Percentiles rank a stretch among this genome's conserved stretches.
phyloP scores from a whole-genome alignment of 352 stramenopile genomes.

The Globisporangium iwayamae region DNA sequence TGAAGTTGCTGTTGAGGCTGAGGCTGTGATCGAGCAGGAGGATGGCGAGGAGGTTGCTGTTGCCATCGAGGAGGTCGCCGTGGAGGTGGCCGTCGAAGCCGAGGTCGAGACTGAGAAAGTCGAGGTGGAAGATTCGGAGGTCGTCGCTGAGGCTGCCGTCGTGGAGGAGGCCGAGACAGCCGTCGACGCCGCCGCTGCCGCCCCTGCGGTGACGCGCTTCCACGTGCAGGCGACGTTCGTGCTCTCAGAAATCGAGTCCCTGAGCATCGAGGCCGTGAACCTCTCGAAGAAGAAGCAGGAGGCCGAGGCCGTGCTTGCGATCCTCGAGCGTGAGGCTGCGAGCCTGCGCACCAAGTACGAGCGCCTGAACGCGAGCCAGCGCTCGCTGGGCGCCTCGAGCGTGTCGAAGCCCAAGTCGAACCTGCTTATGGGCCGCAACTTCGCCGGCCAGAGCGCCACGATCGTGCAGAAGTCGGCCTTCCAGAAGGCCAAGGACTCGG shows the following conservation, averaged over 20 bases:
- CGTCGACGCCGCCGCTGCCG: slow-evolving; percentile 2
- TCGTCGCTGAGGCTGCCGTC: slow-evolving; percentile 2
- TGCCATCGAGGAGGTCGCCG: slow-evolving; percentile 8
- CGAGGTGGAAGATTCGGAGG: slow-evolving; percentile 10
- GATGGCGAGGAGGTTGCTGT: slow-evolving; percentile 5
- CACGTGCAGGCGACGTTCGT: slow-evolving; percentile 67
- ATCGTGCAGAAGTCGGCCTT: slow-evolving; percentile 56
- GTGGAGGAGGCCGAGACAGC: slow-evolving; percentile 13
- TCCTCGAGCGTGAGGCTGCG: slow-evolving; percentile 70
- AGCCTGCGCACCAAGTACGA: slow-evolving; percentile 81
- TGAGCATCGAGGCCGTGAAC: slow-evolving; percentile 64
- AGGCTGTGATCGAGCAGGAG: neutral
- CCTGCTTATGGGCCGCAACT: slow-evolving; percentile 47
- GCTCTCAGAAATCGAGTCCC: slow-evolving; percentile 73
- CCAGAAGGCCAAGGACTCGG: slow-evolving; percentile 62
- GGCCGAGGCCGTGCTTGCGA: slow-evolving; percentile 50
- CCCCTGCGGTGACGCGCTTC: slow-evolving; percentile 38
- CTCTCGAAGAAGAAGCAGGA: slow-evolving; percentile 84
- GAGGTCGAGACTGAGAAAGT: slow-evolving; percentile 14
- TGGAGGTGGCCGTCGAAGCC: slow-evolving; percentile 15
- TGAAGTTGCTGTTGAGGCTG: slow-evolving; percentile 13
- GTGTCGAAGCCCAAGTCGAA: slow-evolving; percentile 60
- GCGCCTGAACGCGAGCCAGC: slow-evolving; percentile 74
- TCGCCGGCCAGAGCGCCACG: slow-evolving; percentile 27
- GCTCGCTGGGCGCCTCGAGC: slow-evolving; percentile 46